Percentiles rank a stretch among this genome's conserved stretches.
Conservation (phyloP, 2,329 filamentous ascomycete genomes). For the Aplosporella prunicola region DNA sequence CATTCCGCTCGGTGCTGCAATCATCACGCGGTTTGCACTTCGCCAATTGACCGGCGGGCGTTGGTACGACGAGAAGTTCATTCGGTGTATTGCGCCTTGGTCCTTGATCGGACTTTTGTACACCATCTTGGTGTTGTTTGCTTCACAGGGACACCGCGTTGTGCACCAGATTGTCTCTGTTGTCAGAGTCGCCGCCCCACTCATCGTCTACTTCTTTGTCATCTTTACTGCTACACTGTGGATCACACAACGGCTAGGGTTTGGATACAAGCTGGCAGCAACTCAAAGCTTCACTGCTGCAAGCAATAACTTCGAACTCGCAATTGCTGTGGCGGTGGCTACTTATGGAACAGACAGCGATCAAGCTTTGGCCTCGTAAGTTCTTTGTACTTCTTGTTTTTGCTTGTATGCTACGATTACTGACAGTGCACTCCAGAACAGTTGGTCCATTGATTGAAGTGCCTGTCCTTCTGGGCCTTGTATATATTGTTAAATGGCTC, state of each 20-base stretch:
- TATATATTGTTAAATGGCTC: conserved; percentile 61
- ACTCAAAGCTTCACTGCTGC: conserved; percentile 84
- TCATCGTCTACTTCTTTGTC: conserved; percentile 70
- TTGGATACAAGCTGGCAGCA: conserved; percentile 58
- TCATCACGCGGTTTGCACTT: conserved; percentile 61
- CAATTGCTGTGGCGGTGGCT: conserved; percentile 78
- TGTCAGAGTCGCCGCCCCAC: conserved; percentile 66
- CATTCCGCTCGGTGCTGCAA: conserved; percentile 69
- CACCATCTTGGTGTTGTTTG: conserved; percentile 80
- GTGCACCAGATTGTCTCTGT: conserved; percentile 79
- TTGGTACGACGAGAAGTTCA: conserved; percentile 60
- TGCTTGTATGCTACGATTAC: not conserved
- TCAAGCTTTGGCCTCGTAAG: conserved; percentile 75
- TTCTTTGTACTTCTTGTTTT: not conserved
- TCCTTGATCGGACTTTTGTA: conserved; percentile 77
- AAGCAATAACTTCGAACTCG: conserved; percentile 89
- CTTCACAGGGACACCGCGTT: conserved; percentile 66
- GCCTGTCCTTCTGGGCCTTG: conserved; percentile 65
- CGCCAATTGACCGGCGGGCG: conserved; percentile 44
- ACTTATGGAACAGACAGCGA: conserved; percentile 69
- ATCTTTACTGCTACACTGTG: conserved; percentile 64
- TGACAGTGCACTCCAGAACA: too few relatives aligned
- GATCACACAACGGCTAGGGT: conserved; percentile 55
- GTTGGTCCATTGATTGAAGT: conserved; percentile 83
- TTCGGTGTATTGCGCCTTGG: conserved; percentile 61